Percentiles rank a stretch among this genome's conserved stretches.
phyloP scores from a whole-genome alignment of 345 rosid genomes.

The Geranium brycei region DNA sequence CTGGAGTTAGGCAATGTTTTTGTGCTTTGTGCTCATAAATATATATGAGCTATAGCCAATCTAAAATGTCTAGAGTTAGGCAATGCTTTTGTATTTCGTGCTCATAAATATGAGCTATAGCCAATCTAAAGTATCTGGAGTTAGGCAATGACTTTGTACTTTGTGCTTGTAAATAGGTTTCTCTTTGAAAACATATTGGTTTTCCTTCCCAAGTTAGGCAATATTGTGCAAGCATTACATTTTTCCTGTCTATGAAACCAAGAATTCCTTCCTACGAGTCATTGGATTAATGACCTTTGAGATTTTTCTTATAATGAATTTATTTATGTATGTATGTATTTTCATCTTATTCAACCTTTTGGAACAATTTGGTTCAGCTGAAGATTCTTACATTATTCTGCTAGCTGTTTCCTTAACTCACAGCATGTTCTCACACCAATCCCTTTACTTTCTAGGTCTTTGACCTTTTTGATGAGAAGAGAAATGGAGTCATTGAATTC shows the following conservation, averaged over 20 bases:
- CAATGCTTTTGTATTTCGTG: too few species aligned
- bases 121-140: not conserved
- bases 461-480: slow-evolving; percentile 75
- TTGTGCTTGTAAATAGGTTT: too few species aligned
- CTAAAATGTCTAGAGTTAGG: too few species aligned
- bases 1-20: too few species aligned
- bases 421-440: not conserved
- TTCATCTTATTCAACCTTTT: not conserved
- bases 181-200: not conserved
- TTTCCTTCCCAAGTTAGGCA: not conserved
- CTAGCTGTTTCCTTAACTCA: not conserved
- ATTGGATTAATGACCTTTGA: not conserved
- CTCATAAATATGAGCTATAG: not conserved
- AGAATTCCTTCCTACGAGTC: not conserved
- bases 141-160: not conserved
- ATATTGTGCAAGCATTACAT: not conserved
- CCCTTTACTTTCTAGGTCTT: slow-evolving; percentile 34
- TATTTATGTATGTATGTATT: not conserved
- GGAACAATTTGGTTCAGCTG: not conserved
- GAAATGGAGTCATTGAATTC: slow-evolving; percentile 76
- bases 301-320: too few species aligned
- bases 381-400: not conserved
- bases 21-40: too few species aligned
- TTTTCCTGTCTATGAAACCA: not conserved
- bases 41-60: too few species aligned